Conservation (phyloP, 2,329 filamentous ascomycete genomes). For the Penicillium sp. region DNA sequence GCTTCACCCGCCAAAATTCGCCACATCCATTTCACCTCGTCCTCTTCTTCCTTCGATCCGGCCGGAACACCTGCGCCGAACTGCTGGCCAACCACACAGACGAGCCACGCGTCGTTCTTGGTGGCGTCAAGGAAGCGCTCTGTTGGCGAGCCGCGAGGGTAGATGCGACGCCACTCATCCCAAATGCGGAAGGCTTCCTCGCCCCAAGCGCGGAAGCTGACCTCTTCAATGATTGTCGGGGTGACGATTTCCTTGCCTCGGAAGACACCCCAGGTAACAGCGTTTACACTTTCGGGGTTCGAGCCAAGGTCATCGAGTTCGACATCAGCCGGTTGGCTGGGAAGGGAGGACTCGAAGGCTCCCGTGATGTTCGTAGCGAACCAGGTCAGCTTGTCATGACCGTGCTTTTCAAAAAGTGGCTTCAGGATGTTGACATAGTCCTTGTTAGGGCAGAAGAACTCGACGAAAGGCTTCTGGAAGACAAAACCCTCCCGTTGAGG, state of each 20-base stretch:
- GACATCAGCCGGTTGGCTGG: constrained; percentile 30
- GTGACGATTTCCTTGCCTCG: constrained; percentile 94
- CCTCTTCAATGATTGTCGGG: constrained; percentile 94
- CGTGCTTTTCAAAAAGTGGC: constrained; percentile 62
- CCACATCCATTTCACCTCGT: constrained; percentile 47
- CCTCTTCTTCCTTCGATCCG: constrained; percentile 43
- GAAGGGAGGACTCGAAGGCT: constrained; percentile 71
- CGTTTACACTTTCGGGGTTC: constrained; percentile 70
- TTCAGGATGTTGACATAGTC: constrained; percentile 71
- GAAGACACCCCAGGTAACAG: constrained; percentile 96
- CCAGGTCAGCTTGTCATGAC: constrained; percentile 75
- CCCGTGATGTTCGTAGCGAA: constrained; percentile 80
- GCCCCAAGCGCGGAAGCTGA: constrained; percentile 90
- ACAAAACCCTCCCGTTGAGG: constrained; percentile 84
- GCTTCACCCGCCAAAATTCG: constrained; percentile 38
- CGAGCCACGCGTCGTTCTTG: constrained; percentile 77
- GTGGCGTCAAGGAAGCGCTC: constrained; percentile 71
- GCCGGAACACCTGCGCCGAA: constrained; percentile 47
- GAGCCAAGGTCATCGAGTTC: constrained; percentile 36
- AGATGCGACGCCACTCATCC: constrained; percentile 90
- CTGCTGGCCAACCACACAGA: constrained; percentile 66
- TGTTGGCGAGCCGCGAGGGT: constrained; percentile 72
- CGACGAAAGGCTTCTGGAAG: constrained; percentile 97
- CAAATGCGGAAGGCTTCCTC: constrained; percentile 97
- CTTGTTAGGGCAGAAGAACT: constrained; percentile 80